These are phyloP conservation scores for Sambucus nigra DNA, from an alignment of 129 eudicot species.

Conservation along the genomic window DNA sequence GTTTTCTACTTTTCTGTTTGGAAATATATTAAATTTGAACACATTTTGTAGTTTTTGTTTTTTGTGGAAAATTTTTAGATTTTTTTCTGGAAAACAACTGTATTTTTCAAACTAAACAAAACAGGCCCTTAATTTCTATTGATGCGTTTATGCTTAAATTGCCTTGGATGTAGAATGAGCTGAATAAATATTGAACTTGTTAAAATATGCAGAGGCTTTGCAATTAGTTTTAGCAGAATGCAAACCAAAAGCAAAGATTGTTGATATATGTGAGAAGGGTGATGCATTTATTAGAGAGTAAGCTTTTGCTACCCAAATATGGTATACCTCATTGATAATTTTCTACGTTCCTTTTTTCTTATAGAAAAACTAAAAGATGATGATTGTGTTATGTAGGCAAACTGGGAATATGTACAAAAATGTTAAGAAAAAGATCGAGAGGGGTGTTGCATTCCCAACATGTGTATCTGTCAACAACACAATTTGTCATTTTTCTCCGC, in stretches of 20 bases:
- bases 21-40: too few relatives aligned
- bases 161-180: too few relatives aligned
- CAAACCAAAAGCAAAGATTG: conserved; percentile 76
- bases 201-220: conserved; percentile 62
- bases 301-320: conserved; percentile 8
- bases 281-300: conserved; percentile 74
- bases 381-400: conserved; percentile 37
- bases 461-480: conserved; percentile 79
- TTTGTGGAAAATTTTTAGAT: too few relatives aligned
- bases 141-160: too few relatives aligned
- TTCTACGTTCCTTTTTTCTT: neutral
- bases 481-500: conserved; percentile 78
- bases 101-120: too few relatives aligned
- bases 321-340: neutral
- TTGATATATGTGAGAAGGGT: conserved; percentile 82
- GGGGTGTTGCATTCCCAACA: conserved; percentile 94
- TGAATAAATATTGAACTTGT: conserved; percentile 7
- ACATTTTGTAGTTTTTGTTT: too few relatives aligned
- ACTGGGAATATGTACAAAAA: conserved; percentile 83
- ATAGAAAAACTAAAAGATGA: too few relatives aligned
- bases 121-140: too few relatives aligned
- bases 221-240: conserved; percentile 78
- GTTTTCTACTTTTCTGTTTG: too few relatives aligned
- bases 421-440: conserved; percentile 85
- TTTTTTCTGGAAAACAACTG: too few relatives aligned